Conservation (phyloP, 2,329 filamentous ascomycete species). For the Colletotrichum chrysophilum region DNA sequence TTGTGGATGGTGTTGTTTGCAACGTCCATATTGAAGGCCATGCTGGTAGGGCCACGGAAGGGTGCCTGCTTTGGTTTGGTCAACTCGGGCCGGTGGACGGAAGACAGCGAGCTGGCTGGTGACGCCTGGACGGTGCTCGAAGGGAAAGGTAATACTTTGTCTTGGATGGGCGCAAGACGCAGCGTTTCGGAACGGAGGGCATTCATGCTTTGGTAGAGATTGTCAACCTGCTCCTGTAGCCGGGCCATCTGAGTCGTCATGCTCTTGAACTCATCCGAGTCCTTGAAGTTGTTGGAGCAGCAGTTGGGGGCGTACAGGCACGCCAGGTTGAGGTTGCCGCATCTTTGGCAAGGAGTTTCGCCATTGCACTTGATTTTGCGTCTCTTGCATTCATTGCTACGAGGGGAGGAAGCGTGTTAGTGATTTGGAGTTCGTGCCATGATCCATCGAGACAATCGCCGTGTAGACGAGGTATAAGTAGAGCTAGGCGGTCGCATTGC, state of each 20-base stretch:
- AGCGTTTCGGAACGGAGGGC: constrained; percentile 64
- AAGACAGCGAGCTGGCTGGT: constrained; percentile 48
- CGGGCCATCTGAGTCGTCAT: constrained; percentile 77
- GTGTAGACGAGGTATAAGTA: background rate
- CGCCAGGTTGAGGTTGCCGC: constrained; percentile 69
- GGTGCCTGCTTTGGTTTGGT: constrained; percentile 62
- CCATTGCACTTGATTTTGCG: constrained; percentile 79
- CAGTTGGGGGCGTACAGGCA: constrained; percentile 73
- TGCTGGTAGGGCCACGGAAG: constrained; percentile 87
- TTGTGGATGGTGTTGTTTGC: constrained; percentile 86
- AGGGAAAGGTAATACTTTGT: constrained; percentile 40
- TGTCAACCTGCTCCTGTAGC: constrained; percentile 85
- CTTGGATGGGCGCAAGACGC: constrained; percentile 49
- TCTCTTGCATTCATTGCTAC: constrained; percentile 75
- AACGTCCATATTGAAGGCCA: constrained; percentile 83
- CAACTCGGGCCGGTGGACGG: constrained; percentile 48
- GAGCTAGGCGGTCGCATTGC: background rate
- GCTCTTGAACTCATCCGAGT: constrained; percentile 87
- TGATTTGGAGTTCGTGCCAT: background rate
- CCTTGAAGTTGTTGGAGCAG: constrained; percentile 82
- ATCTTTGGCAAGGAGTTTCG: constrained; percentile 70
- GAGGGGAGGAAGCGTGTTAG: constrained; percentile 8
- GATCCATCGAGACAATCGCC: background rate
- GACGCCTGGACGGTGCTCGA: constrained; percentile 45
- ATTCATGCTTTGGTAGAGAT: constrained; percentile 75